Evolutionary conservation across 495 filamentous ascomycete genomes (phyloP), one percentile per base, ranked within the genome.

Genomic region (Entonaema liquescens): DNA sequence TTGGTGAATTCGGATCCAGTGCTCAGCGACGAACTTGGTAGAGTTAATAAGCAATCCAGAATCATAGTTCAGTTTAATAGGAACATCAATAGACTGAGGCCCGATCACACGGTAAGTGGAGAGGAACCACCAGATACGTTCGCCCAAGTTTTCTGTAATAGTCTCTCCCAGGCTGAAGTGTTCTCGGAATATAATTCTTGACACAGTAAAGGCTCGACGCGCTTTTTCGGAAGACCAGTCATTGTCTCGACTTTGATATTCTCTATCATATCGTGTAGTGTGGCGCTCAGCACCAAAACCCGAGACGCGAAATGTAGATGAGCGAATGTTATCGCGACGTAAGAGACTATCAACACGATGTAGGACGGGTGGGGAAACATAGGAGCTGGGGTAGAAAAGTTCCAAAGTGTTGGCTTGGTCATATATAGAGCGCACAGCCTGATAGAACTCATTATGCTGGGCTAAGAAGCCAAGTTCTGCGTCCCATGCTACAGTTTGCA

Each of bases 271-370:
- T 0, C n/a, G 31, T 0, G 64, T 52, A 0, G 77, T 85, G 67
- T 82, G 74, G 11, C 74, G 53, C 66, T 89, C 88, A 0, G 85
- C 85, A 9, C 88, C 89, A 67, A 86, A 91, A 0, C 79, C 82
- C 13, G 78, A 72, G 1, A 85, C 76, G 15, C 81, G 81, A 70
- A 87, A 87, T 0, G 68, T 71, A 0, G 87, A 79, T 31, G 81
- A 80, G 3, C 88, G 80, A 62, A 87, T 82, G 1, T 68, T 50
- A 31, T 82, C 82, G 15, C 88, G 79, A 0, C 74, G 36, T 4
- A 82, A 59, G 5, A 89, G 68, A 5, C 67, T 56, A 3, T 25
- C 28, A 35, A 58, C 42, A 2, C 53, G 0, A 6, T 55, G 28
- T 5, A 66, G 40, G 15, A 21, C 9, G 2, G 21, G 49, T 8